Conservation (phyloP, 805 yeast genomes). For the Candida pini region DNA sequence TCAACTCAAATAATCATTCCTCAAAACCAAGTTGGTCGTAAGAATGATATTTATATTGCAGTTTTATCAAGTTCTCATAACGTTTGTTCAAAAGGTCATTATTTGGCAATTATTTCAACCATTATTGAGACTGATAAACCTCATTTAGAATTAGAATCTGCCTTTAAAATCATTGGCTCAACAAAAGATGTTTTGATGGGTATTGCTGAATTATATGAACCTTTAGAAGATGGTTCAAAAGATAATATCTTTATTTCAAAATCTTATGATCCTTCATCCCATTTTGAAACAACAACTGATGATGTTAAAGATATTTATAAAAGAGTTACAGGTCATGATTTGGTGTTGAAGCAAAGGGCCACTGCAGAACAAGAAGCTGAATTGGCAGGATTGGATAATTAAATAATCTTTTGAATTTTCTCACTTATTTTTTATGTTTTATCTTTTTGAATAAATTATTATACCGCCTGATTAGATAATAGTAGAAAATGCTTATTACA, state of each 20-base stretch:
- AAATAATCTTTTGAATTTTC: background rate
- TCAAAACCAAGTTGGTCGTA: conserved; percentile 89
- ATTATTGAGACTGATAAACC: conserved; percentile 91
- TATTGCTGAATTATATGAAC: conserved; percentile 85
- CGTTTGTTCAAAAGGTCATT: conserved; percentile 84
- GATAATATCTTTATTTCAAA: conserved; percentile 79
- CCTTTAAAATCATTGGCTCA: conserved; percentile 83
- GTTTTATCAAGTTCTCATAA: conserved; percentile 84
- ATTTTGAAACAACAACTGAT: conserved; percentile 93
- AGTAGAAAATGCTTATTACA: too few relatives aligned
- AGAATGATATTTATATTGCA: conserved; percentile 92
- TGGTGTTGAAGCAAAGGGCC: conserved; percentile 75
- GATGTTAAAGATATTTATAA: conserved; percentile 92
- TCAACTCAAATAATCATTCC: conserved; percentile 94
- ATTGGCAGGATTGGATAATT: conserved; percentile 28
- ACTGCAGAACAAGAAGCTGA: conserved; percentile 59
- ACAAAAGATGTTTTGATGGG: conserved; percentile 87
- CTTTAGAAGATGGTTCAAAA: conserved; percentile 72
- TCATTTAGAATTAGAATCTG: conserved; percentile 87
- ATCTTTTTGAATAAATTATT: background rate
- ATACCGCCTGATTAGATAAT: too few relatives aligned
- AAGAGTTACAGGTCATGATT: conserved; percentile 87
- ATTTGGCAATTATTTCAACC: conserved; percentile 90
- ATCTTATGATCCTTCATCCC: conserved; percentile 92
- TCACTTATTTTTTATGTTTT: conserved; percentile 1